Base-by-base conservation (phyloP, 352 stramenopile genomes). In the Albugo candida region DNA sequence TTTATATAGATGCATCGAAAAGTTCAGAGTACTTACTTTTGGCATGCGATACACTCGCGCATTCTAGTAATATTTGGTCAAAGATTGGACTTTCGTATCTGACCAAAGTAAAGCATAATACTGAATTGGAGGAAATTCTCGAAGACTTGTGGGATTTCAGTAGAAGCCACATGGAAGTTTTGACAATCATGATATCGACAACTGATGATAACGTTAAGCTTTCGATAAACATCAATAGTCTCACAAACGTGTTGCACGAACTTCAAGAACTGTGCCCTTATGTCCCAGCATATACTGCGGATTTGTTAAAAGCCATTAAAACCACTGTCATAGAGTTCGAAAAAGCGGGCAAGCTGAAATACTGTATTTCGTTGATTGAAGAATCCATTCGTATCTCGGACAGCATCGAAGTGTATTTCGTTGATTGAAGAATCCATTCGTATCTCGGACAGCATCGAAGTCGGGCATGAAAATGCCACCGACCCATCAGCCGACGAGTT, bases 91-190 rank as follows among this genome's bases (percentile, higher is more conserved):
- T 88, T 2, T 66, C 72, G 11, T 64, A 64, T 43, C 49, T 88
- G 27, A 81, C 72, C 6, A 77, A 74, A 37, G 61, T 71, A 36
- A 88, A 83, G 45, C 49, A 64, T 35, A 63, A 59, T 6, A 44
- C 81, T 11, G 75, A 88, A 44, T 41, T 85, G 11, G 75, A 85
- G 37, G 68, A 84, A 18, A 60, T 85, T 42, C 44, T 88, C 13
- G 67, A 83, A 55, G 75, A 85, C 51, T 52, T 88, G 37, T 88
- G 75, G 75, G 70, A 84, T 41, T 81, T 82, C 40, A 73, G 61
- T n/a, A 58, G 74, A n/a, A 63, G 78, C 41, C 66, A 63, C 6
- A 61, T 85, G 36, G 70, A 66, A 17, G 62, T 76, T n/a, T 47
- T 81, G 13, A 60, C 56, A 5, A 38, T 81, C 16, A 20, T 71